Conservation (phyloP, 2,329 filamentous ascomycete genomes). For the Apiospora malaysiana region DNA sequence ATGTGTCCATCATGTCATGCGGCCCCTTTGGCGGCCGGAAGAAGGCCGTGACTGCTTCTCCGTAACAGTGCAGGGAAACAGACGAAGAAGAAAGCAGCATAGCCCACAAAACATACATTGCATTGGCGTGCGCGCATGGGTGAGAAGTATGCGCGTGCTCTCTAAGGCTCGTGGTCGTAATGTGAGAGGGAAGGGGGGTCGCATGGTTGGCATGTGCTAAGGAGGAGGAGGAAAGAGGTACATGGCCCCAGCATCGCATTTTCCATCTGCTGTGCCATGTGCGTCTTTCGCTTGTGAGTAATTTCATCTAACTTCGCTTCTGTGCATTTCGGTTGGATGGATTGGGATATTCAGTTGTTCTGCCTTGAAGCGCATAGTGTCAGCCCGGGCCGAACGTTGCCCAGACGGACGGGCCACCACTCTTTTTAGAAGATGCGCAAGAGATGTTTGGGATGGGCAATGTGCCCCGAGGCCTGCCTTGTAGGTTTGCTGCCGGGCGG, state of each 20-base stretch:
- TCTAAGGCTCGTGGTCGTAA: neutral
- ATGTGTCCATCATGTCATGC: neutral
- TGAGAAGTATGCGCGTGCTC: neutral
- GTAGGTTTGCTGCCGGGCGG: constrained; percentile 1
- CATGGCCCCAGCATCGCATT: constrained; percentile 3
- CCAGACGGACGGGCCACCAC: neutral
- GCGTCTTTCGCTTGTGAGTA: neutral
- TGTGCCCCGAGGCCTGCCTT: neutral
- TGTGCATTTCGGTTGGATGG: neutral
- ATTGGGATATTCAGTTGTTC: neutral
- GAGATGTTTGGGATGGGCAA: neutral
- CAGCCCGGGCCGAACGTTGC: neutral
- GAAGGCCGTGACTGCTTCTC: neutral
- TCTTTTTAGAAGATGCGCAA: neutral
- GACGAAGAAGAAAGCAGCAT: neutral
- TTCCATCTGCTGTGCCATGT: neutral
- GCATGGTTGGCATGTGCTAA: neutral
- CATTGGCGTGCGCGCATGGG: neutral
- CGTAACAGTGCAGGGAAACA: neutral
- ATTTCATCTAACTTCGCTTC: constrained; percentile 9
- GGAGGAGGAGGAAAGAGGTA: neutral
- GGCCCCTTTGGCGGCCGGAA: neutral
- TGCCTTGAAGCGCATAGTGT: neutral
- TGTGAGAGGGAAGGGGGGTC: neutral
- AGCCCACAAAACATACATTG: neutral